Percentiles rank a stretch among this genome's conserved stretches.
Conservation (phyloP, 129 eudicot species). For the Scalesia atractyloides region DNA sequence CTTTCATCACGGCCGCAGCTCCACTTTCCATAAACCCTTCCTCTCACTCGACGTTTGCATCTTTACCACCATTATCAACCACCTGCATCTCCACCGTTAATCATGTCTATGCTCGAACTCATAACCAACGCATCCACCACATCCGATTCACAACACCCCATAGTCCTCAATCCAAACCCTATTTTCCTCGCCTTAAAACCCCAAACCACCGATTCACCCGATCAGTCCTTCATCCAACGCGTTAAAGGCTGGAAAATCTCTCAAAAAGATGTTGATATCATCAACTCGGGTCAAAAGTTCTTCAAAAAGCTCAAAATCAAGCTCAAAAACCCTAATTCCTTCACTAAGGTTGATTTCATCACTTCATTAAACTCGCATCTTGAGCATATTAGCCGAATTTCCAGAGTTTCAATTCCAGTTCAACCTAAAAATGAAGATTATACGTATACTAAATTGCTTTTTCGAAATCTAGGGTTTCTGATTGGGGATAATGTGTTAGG, state of each 20-base stretch:
- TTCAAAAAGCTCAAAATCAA: constrained; percentile 42
- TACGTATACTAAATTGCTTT: constrained; percentile 28
- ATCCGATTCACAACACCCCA: constrained; percentile 44
- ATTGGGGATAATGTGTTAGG: constrained; percentile 56
- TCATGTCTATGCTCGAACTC: constrained; percentile 65
- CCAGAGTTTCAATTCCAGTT: constrained; percentile 32
- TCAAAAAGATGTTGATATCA: constrained; percentile 40
- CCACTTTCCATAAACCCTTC: constrained; percentile 24
- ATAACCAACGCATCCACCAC: constrained; percentile 56
- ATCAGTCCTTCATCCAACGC: constrained; percentile 34
- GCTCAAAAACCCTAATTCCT: constrained; percentile 44
- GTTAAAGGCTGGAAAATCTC: constrained; percentile 56
- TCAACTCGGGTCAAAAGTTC: constrained; percentile 38
- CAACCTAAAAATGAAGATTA: constrained; percentile 23
- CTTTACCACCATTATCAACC: neutral
- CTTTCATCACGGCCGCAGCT: neutral
- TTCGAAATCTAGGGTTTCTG: constrained; percentile 47
- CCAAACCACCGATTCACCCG: constrained; percentile 20
- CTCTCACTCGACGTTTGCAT: neutral
- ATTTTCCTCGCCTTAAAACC: constrained; percentile 47
- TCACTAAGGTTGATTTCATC: constrained; percentile 38
- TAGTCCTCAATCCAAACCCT: constrained; percentile 56
- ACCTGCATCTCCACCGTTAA: neutral
- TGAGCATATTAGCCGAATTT: constrained; percentile 29
- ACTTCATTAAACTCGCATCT: constrained; percentile 36